Percentiles rank a stretch among this genome's conserved stretches.
Evolutionary conservation across 768 basidiomycete genomes (phyloP).

Genomic region (Fomitopsis pulvina): DNA sequence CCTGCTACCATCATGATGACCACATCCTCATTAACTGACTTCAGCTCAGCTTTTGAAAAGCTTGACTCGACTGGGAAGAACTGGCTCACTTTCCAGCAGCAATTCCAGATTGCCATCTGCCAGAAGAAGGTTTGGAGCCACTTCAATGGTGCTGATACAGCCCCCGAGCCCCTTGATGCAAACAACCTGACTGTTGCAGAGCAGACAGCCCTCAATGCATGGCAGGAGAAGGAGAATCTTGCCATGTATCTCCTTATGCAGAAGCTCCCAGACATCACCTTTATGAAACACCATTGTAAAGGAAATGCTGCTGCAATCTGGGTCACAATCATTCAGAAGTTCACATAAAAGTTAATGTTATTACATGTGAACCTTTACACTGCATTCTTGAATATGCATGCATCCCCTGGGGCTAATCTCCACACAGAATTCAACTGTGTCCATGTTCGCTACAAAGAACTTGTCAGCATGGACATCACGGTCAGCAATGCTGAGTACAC

Average conservation of each 20-base stretch:
- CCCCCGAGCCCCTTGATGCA: no score
- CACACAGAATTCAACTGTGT: no score
- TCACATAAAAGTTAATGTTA: conserved; percentile 21
- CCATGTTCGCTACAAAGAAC: conserved; percentile 16
- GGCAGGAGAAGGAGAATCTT: conserved; percentile 6
- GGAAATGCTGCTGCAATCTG: conserved; percentile 24
- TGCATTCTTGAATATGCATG: conserved; percentile 16
- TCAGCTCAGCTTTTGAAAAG: no score
- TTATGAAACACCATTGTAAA: conserved; percentile 20
- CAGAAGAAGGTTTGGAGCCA: no score
- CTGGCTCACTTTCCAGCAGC: no score
- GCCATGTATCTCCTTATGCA: no score
- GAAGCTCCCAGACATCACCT: conserved; percentile 10
- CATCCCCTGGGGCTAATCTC: background rate
- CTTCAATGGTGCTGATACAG: no score
- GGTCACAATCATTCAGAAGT: conserved; percentile 26
- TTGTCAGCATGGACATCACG: background rate
- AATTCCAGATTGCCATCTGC: no score
- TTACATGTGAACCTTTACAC: conserved; percentile 13
- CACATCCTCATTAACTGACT: no score
- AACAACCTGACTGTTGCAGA: background rate
- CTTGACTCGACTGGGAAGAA: no score
- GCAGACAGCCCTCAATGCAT: background rate
- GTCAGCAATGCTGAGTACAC: conserved; percentile 3
- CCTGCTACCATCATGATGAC: no score